Percentiles rank a stretch among this genome's conserved stretches.
These are phyloP conservation scores for Xylaria intraflava DNA, from an alignment of 495 filamentous ascomycete genomes.

Conservation along the genomic window DNA sequence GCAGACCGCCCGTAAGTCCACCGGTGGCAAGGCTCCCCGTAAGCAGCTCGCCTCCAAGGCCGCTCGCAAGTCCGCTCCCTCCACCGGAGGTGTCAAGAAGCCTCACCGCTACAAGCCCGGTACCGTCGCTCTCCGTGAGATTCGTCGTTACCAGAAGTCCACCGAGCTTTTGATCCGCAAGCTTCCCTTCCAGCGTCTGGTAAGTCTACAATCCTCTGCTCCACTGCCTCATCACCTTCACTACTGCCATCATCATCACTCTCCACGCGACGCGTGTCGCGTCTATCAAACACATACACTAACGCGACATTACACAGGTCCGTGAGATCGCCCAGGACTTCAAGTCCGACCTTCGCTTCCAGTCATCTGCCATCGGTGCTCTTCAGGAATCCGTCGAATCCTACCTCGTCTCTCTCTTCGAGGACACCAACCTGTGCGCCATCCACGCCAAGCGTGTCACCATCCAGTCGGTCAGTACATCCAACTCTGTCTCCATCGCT, in stretches of 20 bases:
- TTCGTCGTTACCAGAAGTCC: conserved; percentile 99
- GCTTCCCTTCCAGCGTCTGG: conserved; percentile 99
- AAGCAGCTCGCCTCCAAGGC: conserved; percentile 75
- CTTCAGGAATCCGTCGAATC: conserved; percentile 99
- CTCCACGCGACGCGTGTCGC: conserved; percentile 1
- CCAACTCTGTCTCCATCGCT: background rate
- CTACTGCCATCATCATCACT: background rate
- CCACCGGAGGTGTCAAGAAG: conserved; percentile 92
- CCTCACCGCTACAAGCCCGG: conserved; percentile 99
- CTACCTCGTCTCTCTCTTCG: conserved; percentile 99
- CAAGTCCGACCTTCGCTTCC: conserved; percentile 99
- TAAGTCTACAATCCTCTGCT: conserved; percentile 25
- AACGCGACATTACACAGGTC: conserved; percentile 43
- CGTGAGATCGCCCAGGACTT: conserved; percentile 99
- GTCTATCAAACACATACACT: conserved; percentile 15
- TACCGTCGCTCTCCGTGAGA: conserved; percentile 99
- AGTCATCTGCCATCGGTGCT: conserved; percentile 98
- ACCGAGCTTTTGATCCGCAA: conserved; percentile 99
- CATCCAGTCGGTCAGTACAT: conserved; percentile 58
- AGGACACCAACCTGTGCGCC: conserved; percentile 99
- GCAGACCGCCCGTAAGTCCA: conserved; percentile 99
- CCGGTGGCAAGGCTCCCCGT: conserved; percentile 98
- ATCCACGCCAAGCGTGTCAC: conserved; percentile 99
- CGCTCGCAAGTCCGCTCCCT: conserved; percentile 50
- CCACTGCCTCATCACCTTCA: background rate